Evolutionary conservation across 441 rosid genomes (phyloP).

Genomic region (Macaranga tanarius): DNA sequence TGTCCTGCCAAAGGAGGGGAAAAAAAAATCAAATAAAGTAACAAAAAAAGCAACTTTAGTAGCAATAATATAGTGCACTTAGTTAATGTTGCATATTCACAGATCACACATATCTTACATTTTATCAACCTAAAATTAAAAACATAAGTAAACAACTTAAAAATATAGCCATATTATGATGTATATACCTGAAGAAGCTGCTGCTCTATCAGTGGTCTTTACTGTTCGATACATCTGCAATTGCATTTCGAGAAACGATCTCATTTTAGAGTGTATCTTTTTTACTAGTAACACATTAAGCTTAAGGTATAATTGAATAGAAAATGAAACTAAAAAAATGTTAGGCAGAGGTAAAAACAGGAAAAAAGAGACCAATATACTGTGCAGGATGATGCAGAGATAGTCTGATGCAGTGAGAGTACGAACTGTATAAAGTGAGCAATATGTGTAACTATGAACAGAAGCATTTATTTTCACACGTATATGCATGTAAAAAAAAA

Average conservation of each 20-base stretch:
- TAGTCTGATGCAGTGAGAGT: slow-evolving; percentile 36
- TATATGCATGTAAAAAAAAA: too few relatives aligned
- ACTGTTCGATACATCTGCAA: slow-evolving; percentile 93
- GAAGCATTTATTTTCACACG: slow-evolving; percentile 36
- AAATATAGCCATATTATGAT: too few relatives aligned
- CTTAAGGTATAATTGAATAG: background rate
- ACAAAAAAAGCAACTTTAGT: background rate
- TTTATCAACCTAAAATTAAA: too few relatives aligned
- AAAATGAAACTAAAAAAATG: slow-evolving; percentile 13
- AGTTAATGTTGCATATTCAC: background rate
- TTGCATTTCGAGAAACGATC: background rate
- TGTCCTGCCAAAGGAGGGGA: slow-evolving; percentile 16
- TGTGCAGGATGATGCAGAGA: slow-evolving; percentile 28
- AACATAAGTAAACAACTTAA: too few relatives aligned
- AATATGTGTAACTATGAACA: slow-evolving; percentile 23
- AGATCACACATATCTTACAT: too few relatives aligned
- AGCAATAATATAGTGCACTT: background rate
- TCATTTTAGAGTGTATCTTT: background rate
- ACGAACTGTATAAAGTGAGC: slow-evolving; percentile 34
- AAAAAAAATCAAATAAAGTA: background rate
- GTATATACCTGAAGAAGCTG: slow-evolving; percentile 69
- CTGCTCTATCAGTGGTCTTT: slow-evolving; percentile 86
- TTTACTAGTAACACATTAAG: background rate
- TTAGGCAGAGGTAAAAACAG: slow-evolving; percentile 33
- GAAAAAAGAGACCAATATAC: slow-evolving; percentile 43